phyloP scores from a whole-genome alignment of 345 rosid species.

The Melastoma malabathricum region DNA sequence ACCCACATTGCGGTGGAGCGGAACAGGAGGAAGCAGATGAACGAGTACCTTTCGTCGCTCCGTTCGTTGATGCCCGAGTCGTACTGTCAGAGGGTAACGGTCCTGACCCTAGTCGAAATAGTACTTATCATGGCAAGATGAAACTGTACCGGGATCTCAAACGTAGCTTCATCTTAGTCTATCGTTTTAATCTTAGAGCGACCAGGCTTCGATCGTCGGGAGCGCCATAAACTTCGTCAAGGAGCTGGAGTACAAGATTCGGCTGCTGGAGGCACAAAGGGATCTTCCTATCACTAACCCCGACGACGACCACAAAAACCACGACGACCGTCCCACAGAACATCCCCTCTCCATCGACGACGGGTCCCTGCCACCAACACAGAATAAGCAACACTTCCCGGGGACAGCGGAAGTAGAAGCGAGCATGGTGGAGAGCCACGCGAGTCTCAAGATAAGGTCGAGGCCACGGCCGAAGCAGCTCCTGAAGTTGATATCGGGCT shows the following conservation, averaged over 20 bases:
- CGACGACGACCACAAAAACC: neutral
- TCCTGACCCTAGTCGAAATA: neutral
- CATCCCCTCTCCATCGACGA: constrained; percentile 30
- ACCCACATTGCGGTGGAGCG: constrained; percentile 94
- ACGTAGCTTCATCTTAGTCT: neutral
- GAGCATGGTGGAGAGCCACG: constrained; percentile 68
- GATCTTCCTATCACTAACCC: constrained; percentile 15
- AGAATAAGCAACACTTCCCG: neutral
- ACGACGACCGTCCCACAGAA: constrained; percentile 3
- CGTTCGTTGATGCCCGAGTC: constrained; percentile 81
- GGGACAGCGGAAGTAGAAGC: constrained; percentile 57
- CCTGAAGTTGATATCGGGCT: constrained; percentile 45
- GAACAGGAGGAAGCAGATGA: constrained; percentile 86
- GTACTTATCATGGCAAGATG: neutral
- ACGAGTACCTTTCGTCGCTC: constrained; percentile 62
- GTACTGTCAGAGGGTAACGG: constrained; percentile 60
- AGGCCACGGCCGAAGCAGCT: constrained; percentile 54
- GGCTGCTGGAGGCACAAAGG: constrained; percentile 12
- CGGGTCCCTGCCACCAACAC: constrained; percentile 1
- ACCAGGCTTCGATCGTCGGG: constrained; percentile 37
- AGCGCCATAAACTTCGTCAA: constrained; percentile 38
- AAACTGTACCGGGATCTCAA: neutral
- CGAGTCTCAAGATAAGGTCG: constrained; percentile 61
- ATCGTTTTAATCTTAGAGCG: constrained; percentile 15
- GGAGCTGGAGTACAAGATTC: constrained; percentile 27